Evolutionary conservation across 371 early-diverging fungal species (phyloP), one percentile per base, ranked within the genome.

Genomic region (Rhizomucor miehei): DNA sequence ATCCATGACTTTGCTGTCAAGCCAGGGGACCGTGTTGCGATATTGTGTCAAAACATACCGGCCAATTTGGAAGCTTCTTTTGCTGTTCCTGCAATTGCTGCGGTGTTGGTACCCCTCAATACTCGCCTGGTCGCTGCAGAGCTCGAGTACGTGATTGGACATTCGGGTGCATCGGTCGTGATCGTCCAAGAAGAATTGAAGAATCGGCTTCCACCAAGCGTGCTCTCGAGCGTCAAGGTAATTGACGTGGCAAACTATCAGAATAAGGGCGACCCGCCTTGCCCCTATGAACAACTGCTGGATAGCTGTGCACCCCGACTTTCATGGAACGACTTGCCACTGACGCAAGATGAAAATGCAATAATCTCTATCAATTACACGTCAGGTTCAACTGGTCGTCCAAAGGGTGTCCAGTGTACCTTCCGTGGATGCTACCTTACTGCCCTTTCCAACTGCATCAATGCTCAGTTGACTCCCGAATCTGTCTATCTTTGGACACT

Each of bases 341-440:
- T 75, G 17, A 51, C 71, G 0, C 53, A 65, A 34, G 69, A 79
- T 36, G 88, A 88, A 60, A 69, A 73, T 29, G 82, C 75, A 0
- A 52, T 64, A 0, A 67, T 87, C 29, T 77, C 85, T 0, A 72
- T 87, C 21, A 83, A 82, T 49, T 84, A 82, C 48, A 86, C 85
- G 0, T 81, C 82, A 10, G 88, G 88, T 10, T 82, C 84, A 0
- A 87, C 88, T 0, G 86, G 86, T 10, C 69, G 73, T 13, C 88
- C 86, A 12, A 87, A 87, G 51, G 85, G 84, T 9, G 51, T 69
- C 1, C 66, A 69, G 69, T 57, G 51, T 0, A 65, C 63, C 17
- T 65, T 61, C 37, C 67, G 70, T 14, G 85, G 86, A 0, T 69
- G 76, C 24, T 85, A 85, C 53, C 61, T 88, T 48, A 62, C 75